phyloP scores from a whole-genome alignment of 176 grass and related monocot genomes.

The Carex cristatella region DNA sequence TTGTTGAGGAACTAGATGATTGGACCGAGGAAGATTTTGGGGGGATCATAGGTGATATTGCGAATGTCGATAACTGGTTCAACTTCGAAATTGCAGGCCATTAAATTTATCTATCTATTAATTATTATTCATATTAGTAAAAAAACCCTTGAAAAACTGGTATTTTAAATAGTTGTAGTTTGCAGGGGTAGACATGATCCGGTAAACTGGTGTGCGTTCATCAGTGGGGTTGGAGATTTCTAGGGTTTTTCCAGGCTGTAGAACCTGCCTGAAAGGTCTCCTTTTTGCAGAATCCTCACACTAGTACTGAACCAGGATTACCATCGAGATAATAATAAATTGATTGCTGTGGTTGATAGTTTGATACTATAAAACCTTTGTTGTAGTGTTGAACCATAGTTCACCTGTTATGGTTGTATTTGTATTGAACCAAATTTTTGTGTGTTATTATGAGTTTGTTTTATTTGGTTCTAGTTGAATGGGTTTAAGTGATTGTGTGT shows the following conservation, averaged over 20 bases:
- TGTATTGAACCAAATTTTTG: not conserved
- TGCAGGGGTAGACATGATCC: not conserved
- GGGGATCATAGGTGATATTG: not conserved
- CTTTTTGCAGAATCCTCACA: conserved; percentile 11
- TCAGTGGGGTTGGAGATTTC: conserved; percentile 5
- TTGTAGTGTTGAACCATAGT: conserved; percentile 3
- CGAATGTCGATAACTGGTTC: not conserved
- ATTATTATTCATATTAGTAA: conserved; percentile 4
- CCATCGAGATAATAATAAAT: not conserved
- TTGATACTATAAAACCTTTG: conserved; percentile 1
- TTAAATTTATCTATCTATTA: conserved; percentile 1
- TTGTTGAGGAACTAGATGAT: not conserved
- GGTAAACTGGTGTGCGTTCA: not conserved
- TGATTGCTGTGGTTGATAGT: conserved; percentile 14
- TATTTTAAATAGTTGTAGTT: not conserved
- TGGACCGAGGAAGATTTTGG: not conserved
- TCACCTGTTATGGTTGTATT: not conserved
- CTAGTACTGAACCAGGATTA: not conserved
- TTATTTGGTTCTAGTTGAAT: not conserved
- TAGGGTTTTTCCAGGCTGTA: conserved; percentile 25
- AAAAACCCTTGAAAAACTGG: not conserved
- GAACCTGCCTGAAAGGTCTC: conserved; percentile 15
- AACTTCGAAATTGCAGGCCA: not conserved
- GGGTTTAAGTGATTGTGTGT: not conserved
- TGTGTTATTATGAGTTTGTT: not conserved